Base-by-base conservation (phyloP, 225 moss, liverwort and hornwort species). In the Bryum argenteum region DNA sequence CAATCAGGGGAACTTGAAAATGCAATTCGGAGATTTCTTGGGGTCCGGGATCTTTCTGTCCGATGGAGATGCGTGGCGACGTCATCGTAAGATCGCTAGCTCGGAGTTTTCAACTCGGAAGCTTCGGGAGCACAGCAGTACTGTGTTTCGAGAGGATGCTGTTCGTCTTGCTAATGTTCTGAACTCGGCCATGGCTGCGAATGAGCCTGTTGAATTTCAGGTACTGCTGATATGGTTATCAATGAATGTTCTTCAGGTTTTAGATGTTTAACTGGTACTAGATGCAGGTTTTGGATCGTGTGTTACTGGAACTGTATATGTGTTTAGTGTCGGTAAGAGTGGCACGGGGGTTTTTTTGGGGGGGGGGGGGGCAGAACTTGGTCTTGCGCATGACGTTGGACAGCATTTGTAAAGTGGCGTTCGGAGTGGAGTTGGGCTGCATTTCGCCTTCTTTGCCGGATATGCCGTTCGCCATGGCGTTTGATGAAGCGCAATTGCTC, bases 391-490 rank as follows among this genome's bases (percentile, higher is more conserved):
- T 89, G 76, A 91, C 96, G 11, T 66, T 91, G 37, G 91, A 87
- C 45, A 85, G 89, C 18, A 96, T 93, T 33, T 85, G 93, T 66
- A 89, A 90, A 71, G 79, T 96, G n/a, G 88, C 90, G 9, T 93
- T 93, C 70, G 93, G 91, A 33, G 90, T 91, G n/a, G 85, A 93
- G 3, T 65, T 96, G 11, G 88, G 85, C 1, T 58, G 80, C 41
- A 60, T 91, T 44, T 80, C 84, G 22, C 88, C 93, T 19, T 12
- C 51, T 38, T 75, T 91, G 52, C 95, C 91, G 1, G 82, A 69
- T 0, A 72, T 93, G 10, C 91, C 92, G 33, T 91, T 96, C 52
- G 89, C 84, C 20, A 61, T 59, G 12, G 86, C 83, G 18, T 96
- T 96, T 61, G 91, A 96, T 69, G 72, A 81, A 44, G 88, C 80